A percentile compares a stretch with the other conserved stretches of the same genome.
phyloP scores from a whole-genome alignment of 2,329 filamentous ascomycete genomes.

The Xylariaceae sp. region DNA sequence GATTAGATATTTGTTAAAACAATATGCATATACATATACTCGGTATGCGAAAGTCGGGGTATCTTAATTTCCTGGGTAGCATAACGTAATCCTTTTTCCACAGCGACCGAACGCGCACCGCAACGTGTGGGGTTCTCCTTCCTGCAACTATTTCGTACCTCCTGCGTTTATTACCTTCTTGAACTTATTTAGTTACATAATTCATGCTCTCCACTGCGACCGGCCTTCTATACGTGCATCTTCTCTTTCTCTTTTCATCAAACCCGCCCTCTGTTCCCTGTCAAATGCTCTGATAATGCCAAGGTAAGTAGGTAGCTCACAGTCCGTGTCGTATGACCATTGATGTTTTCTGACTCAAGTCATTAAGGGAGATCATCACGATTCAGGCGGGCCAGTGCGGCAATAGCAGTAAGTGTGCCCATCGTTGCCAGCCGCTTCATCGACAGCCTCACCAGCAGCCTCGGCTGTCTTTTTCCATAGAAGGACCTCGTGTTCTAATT shows the following conservation, averaged over 20 bases:
- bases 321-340: background rate
- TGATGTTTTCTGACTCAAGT: conserved; percentile 2
- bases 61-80: background rate
- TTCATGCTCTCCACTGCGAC: background rate
- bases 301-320: conserved; percentile 11
- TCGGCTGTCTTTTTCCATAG: conserved; percentile 11
- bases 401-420: conserved; percentile 79
- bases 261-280: background rate
- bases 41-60: background rate
- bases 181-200: background rate
- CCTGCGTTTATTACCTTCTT: too few relatives aligned
- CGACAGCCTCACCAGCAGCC: conserved; percentile 4
- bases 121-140: background rate
- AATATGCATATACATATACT: background rate
- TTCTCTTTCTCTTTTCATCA: background rate
- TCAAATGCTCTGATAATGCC: conserved; percentile 20
- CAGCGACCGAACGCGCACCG: background rate
- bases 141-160: too few relatives aligned
- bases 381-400: conserved; percentile 98
- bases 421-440: conserved; percentile 15
- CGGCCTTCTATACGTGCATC: background rate
- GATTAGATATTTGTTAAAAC: too few relatives aligned
- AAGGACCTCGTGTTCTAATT: conserved; percentile 30
- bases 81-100: background rate
- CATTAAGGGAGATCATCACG: conserved; percentile 89